These are phyloP conservation scores for Suillus subalutaceus DNA, from an alignment of 768 basidiomycete species.

Conservation along the genomic window DNA sequence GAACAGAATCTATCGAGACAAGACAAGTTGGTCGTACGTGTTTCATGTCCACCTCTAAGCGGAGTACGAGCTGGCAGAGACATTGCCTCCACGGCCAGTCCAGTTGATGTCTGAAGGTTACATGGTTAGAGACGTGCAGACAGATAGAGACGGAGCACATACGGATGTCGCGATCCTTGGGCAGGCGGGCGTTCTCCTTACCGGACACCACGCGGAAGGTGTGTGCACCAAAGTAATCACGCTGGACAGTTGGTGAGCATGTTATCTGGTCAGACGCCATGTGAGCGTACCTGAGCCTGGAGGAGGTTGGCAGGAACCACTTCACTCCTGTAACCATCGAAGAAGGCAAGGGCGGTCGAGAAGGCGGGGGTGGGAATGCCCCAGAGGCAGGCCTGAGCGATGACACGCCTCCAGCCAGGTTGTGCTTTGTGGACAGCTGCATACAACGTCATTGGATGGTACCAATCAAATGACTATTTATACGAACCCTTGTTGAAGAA, in stretches of 20 bases:
- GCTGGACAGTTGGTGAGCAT: slow-evolving; percentile 43
- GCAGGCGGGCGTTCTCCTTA: slow-evolving; percentile 84
- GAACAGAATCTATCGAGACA: slow-evolving; percentile 23
- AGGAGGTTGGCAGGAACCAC: slow-evolving; percentile 92
- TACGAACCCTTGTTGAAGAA: slow-evolving; percentile 91
- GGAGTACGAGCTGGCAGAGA: slow-evolving; percentile 86
- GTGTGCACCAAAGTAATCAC: slow-evolving; percentile 99
- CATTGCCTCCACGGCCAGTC: slow-evolving; percentile 97
- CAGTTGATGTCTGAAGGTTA: slow-evolving; percentile 83
- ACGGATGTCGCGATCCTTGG: slow-evolving; percentile 87
- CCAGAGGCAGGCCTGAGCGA: slow-evolving; percentile 96
- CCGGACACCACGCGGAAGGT: slow-evolving; percentile 95
- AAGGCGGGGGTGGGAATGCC: slow-evolving; percentile 98
- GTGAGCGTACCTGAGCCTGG: slow-evolving; percentile 76
- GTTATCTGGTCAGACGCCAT: slow-evolving; percentile 5
- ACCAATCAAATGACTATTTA: slow-evolving; percentile 4
- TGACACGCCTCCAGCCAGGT: slow-evolving; percentile 96
- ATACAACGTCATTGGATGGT: slow-evolving; percentile 11
- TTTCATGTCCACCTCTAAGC: slow-evolving; percentile 43
- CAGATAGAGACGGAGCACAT: slow-evolving; percentile 37
- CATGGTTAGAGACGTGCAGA: slow-evolving; percentile 10
- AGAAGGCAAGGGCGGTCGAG: slow-evolving; percentile 97
- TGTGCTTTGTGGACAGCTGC: slow-evolving; percentile 91
- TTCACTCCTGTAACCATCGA: slow-evolving; percentile 98
- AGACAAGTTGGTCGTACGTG: slow-evolving; percentile 2